phyloP scores from a whole-genome alignment of 306 rosid species.

The Heteromeles arbutifolia region DNA sequence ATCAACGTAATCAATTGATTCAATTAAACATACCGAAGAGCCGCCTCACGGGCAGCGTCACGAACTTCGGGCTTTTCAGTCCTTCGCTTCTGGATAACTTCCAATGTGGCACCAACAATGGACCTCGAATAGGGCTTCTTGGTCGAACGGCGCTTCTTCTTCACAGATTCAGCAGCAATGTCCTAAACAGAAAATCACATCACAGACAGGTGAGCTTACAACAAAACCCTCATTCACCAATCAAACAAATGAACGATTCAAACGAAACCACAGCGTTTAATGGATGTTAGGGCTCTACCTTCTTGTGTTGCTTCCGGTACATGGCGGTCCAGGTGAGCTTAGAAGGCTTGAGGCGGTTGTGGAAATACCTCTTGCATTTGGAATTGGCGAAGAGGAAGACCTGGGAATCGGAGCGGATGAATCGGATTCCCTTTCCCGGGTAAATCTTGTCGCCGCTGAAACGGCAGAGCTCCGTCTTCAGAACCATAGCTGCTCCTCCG shows the following conservation, averaged over 20 bases:
- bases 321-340: conserved; percentile 53
- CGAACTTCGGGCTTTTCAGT: conserved; percentile 46
- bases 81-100: conserved; percentile 40
- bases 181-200: conserved; percentile 19
- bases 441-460: conserved; percentile 90
- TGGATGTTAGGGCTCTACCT: conserved; percentile 9
- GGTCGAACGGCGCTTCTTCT: conserved; percentile 35
- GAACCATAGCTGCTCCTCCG: conserved; percentile 8
- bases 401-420: conserved; percentile 83
- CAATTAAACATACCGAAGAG: conserved; percentile 29
- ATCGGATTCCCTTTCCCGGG: conserved; percentile 80
- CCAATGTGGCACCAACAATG: conserved; percentile 46
- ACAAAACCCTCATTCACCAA: not conserved
- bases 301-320: conserved; percentile 50
- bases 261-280: not conserved
- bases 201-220: not conserved
- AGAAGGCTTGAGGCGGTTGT: conserved; percentile 45
- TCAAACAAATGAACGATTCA: not conserved
- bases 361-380: conserved; percentile 51
- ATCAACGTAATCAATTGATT: not conserved
- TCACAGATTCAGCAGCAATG: conserved; percentile 38
- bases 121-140: conserved; percentile 49
- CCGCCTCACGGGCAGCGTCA: conserved; percentile 48
- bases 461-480: conserved; percentile 82
- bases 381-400: conserved; percentile 45